Conservation (phyloP, 2,329 filamentous ascomycete genomes). For the Gaeumannomyces sp. region DNA sequence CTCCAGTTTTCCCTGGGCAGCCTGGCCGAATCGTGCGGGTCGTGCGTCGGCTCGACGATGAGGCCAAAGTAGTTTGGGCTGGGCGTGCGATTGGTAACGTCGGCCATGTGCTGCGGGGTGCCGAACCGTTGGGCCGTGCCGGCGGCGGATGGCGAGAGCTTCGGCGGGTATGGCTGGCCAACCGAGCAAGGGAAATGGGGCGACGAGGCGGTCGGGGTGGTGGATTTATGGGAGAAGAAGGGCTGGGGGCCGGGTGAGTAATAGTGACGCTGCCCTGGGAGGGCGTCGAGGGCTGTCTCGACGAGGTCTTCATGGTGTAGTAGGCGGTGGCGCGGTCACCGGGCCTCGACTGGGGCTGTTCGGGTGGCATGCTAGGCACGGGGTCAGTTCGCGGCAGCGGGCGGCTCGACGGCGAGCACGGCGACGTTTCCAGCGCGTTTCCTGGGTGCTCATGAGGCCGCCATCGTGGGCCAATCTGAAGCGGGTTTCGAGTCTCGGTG, state of each 20-base stretch:
- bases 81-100: slow-evolving; percentile 34
- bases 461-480: not conserved
- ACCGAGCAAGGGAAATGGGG: slow-evolving; percentile 47
- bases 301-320: slow-evolving; percentile 41
- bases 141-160: slow-evolving; percentile 33
- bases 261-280: slow-evolving; percentile 21
- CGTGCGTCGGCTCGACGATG: slow-evolving; percentile 52
- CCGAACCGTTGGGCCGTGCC: slow-evolving; percentile 15
- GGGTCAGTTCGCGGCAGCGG: slow-evolving; percentile 1
- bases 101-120: not conserved
- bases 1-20: slow-evolving; percentile 70
- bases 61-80: slow-evolving; percentile 89
- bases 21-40: slow-evolving; percentile 57
- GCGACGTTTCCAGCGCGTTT: not conserved
- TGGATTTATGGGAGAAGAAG: slow-evolving; percentile 32
- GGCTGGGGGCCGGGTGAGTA: slow-evolving; percentile 35
- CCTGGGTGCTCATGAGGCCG: slow-evolving; percentile 5
- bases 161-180: slow-evolving; percentile 48
- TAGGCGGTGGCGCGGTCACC: slow-evolving; percentile 29
- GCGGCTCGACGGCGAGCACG: slow-evolving; percentile 4
- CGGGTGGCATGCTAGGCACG: slow-evolving; percentile 15
- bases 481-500: slow-evolving; percentile 2
- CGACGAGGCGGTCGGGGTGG: slow-evolving; percentile 44
- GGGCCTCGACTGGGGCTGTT: slow-evolving; percentile 23
- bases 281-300: slow-evolving; percentile 29